phyloP scores from a whole-genome alignment of 768 basidiomycete species.

The Plicaturopsis crispa region DNA sequence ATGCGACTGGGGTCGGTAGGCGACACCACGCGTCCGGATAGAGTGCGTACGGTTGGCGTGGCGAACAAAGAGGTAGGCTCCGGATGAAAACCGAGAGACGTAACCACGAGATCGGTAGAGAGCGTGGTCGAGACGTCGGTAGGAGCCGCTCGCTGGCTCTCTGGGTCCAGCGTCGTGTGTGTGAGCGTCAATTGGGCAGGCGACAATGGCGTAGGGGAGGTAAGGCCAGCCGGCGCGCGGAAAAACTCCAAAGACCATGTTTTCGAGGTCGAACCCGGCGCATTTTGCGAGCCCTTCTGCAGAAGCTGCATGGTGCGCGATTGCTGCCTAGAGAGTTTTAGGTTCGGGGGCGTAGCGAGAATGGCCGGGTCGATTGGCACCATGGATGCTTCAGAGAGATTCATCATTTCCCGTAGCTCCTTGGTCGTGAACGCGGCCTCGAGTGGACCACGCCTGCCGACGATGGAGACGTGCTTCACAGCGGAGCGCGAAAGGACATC shows the following conservation, averaged over 20 bases:
- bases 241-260: constrained; percentile 83
- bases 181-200: constrained; percentile 43
- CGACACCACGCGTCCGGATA: constrained; percentile 40
- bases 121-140: constrained; percentile 47
- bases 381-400: constrained; percentile 52
- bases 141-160: constrained; percentile 37
- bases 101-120: constrained; percentile 72
- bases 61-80: constrained; percentile 57
- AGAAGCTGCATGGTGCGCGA: constrained; percentile 59
- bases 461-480: constrained; percentile 73
- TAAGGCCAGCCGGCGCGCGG: constrained; percentile 54
- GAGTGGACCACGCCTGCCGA: constrained; percentile 80
- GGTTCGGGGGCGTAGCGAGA: constrained; percentile 27
- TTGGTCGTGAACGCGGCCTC: constrained; percentile 91
- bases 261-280: constrained; percentile 43
- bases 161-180: constrained; percentile 52
- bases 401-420: constrained; percentile 82
- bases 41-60: constrained; percentile 46
- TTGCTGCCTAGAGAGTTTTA: constrained; percentile 52
- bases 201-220: constrained; percentile 15
- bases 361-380: constrained; percentile 45
- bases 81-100: constrained; percentile 79
- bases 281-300: constrained; percentile 49
- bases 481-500: constrained; percentile 52
- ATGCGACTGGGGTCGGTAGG: constrained; percentile 21